These are phyloP conservation scores for Trametes versicolor DNA, from an alignment of 1,284 basidiomycete species.

Conservation along the genomic window DNA sequence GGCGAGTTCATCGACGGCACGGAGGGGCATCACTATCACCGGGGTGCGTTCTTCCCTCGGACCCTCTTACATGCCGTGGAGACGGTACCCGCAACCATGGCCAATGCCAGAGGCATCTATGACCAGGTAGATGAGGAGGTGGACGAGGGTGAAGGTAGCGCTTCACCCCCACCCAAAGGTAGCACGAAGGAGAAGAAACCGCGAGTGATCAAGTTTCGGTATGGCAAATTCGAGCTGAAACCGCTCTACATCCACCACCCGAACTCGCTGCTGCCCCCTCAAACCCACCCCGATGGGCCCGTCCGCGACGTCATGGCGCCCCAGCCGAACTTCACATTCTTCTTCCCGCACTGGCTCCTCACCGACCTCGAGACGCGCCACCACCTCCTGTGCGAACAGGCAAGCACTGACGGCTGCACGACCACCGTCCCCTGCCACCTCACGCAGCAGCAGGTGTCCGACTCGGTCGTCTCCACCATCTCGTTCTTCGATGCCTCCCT, in stretches of 20 bases:
- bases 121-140: no score
- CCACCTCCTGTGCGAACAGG: neutral
- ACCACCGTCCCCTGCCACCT: conserved; percentile 7
- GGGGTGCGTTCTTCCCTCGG: neutral
- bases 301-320: conserved; percentile 9
- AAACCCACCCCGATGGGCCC: conserved; percentile 6
- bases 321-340: conserved; percentile 6
- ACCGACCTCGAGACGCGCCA: neutral
- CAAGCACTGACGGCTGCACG: neutral
- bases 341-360: conserved; percentile 9
- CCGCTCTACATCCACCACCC: conserved; percentile 10
- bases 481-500: neutral
- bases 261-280: neutral
- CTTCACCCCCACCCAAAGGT: neutral
- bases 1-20: conserved; percentile 11
- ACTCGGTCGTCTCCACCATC: neutral
- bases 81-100: neutral
- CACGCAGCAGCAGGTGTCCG: neutral
- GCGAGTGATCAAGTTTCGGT: neutral
- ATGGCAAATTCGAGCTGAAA: conserved; percentile 3
- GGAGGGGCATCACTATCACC: neutral
- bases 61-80: neutral
- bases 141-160: neutral
- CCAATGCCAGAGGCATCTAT: neutral
- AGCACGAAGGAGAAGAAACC: neutral